Evolutionary conservation across 2,329 filamentous ascomycete species (phyloP).

Genomic region (Scedosporium minutisporum): DNA sequence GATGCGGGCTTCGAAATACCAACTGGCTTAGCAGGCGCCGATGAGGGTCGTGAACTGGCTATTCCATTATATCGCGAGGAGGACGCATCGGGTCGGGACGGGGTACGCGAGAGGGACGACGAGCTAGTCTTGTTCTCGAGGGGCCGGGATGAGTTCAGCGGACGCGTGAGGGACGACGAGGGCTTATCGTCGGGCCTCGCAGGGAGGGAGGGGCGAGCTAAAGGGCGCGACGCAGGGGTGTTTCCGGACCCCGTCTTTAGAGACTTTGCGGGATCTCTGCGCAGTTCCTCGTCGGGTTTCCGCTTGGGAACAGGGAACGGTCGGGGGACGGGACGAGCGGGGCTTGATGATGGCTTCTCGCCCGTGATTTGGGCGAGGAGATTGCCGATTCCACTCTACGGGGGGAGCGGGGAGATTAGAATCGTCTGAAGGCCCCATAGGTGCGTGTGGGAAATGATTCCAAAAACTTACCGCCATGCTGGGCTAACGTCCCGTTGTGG

Average conservation of each 20-base stretch:
- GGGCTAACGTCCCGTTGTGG: neutral
- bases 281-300: constrained; percentile 45
- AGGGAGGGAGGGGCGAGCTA: neutral
- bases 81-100: constrained; percentile 8
- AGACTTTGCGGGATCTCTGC: constrained; percentile 29
- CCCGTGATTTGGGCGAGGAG: constrained; percentile 54
- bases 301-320: constrained; percentile 35
- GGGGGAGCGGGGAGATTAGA: neutral
- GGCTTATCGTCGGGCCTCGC: neutral
- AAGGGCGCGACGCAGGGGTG: neutral
- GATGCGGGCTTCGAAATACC: constrained; percentile 18
- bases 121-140: neutral
- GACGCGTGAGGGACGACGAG: neutral
- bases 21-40: constrained; percentile 6
- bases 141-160: neutral
- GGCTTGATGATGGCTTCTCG: constrained; percentile 30
- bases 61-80: constrained; percentile 7
- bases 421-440: neutral
- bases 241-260: neutral
- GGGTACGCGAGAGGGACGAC: neutral
- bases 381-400: constrained; percentile 32
- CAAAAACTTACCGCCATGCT: constrained; percentile 3
- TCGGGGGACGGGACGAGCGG: constrained; percentile 20
- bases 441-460: neutral
- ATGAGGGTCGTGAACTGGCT: constrained; percentile 4